These are phyloP conservation scores for Aegilops umbellulata DNA, from an alignment of 176 grass and related monocot genomes.

Conservation along the genomic window DNA sequence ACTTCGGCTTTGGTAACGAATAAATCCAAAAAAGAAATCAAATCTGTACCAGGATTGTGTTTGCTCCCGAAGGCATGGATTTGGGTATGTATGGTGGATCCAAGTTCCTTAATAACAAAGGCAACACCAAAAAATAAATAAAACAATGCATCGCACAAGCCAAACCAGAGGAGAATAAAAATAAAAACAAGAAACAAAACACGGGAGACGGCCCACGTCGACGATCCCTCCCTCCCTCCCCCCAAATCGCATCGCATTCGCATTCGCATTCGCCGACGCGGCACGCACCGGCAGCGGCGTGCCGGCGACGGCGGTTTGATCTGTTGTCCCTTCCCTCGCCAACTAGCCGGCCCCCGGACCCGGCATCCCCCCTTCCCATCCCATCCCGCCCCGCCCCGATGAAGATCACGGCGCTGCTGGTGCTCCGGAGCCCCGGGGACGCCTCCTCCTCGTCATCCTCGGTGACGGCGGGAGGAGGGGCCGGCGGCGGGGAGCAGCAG, in stretches of 20 bases:
- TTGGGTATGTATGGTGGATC: too few species aligned
- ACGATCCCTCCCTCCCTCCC: background rate
- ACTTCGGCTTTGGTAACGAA: too few species aligned
- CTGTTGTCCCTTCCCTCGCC: background rate
- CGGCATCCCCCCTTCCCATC: background rate
- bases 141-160: too few species aligned
- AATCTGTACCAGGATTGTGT: too few species aligned
- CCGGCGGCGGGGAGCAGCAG: slow-evolving; percentile 9
- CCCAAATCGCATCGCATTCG: background rate
- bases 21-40: too few species aligned
- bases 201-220: too few species aligned
- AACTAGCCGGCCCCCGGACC: background rate
- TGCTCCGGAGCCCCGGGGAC: slow-evolving; percentile 33
- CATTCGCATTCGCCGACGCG: background rate
- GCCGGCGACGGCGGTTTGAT: background rate
- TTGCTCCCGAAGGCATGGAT: too few species aligned
- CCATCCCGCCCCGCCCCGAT: background rate
- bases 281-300: background rate
- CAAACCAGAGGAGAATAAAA: too few species aligned
- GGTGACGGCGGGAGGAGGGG: background rate
- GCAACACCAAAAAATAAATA: too few species aligned
- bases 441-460: background rate
- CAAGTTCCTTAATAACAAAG: too few species aligned
- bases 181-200: too few species aligned
- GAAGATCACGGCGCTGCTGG: slow-evolving; percentile 73